phyloP scores from a whole-genome alignment of 352 stramenopile species.

The Aphanomyces stellatus region DNA sequence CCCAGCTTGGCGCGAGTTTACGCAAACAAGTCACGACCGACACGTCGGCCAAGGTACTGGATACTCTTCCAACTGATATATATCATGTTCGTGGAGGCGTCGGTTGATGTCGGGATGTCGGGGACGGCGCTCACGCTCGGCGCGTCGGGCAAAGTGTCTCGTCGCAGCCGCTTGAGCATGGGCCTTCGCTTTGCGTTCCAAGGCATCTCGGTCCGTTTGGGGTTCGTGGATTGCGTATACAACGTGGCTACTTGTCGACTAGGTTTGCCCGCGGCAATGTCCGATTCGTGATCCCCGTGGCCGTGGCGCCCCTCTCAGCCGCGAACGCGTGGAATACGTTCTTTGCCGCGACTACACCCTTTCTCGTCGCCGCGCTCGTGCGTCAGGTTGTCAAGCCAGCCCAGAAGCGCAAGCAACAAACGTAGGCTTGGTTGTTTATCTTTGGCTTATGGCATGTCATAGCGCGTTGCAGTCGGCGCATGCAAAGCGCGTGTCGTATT shows the following conservation, averaged over 20 bases:
- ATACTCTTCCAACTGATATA: neutral
- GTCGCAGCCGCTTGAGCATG: slow-evolving; percentile 12
- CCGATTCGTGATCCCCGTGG: slow-evolving; percentile 75
- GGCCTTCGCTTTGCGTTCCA: slow-evolving; percentile 11
- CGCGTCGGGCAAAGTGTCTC: slow-evolving; percentile 15
- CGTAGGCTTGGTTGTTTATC: slow-evolving; percentile 20
- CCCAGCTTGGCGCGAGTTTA: slow-evolving; percentile 4
- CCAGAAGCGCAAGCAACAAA: slow-evolving; percentile 44
- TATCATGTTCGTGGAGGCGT: neutral
- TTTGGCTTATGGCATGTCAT: too few relatives aligned
- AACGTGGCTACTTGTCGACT: neutral
- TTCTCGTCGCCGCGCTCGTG: slow-evolving; percentile 53
- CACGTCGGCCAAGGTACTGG: slow-evolving; percentile 10
- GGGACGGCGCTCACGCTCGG: neutral
- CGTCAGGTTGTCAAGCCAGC: slow-evolving; percentile 59
- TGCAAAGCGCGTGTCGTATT: slow-evolving; percentile 37
- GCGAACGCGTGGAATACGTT: slow-evolving; percentile 68
- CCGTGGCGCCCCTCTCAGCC: slow-evolving; percentile 59
- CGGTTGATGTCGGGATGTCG: neutral
- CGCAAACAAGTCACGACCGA: slow-evolving; percentile 9
- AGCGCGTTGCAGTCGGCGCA: slow-evolving; percentile 7
- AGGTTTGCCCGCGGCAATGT: slow-evolving; percentile 72
- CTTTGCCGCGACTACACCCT: slow-evolving; percentile 56
- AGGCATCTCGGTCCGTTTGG: slow-evolving; percentile 15
- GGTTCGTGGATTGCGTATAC: neutral